Conservation (phyloP, 2,329 filamentous ascomycete genomes). For the Cylindrodendrum hubeiense region DNA sequence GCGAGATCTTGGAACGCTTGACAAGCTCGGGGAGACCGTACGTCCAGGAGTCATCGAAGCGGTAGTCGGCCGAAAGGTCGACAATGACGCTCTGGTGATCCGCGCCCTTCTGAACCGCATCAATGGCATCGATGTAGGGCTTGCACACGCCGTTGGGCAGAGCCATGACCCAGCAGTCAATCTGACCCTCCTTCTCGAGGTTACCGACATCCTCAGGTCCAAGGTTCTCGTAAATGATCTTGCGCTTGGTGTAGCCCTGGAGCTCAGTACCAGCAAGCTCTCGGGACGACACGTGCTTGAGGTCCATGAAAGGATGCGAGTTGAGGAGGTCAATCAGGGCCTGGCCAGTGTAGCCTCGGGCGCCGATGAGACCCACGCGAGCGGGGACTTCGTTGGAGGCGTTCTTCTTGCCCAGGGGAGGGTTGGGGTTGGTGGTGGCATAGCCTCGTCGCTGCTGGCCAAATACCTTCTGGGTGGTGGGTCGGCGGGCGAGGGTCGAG, state of each 20-base stretch:
- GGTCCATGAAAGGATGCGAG: slow-evolving; percentile 88
- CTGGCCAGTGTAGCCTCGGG: slow-evolving; percentile 94
- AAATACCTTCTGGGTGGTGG: slow-evolving; percentile 6
- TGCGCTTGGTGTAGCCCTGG: slow-evolving; percentile 89
- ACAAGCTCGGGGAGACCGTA: slow-evolving; percentile 92
- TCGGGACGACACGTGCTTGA: slow-evolving; percentile 91
- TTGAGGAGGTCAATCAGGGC: slow-evolving; percentile 90
- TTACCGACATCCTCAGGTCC: slow-evolving; percentile 86
- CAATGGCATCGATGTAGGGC: slow-evolving; percentile 91
- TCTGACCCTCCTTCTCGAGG: slow-evolving; percentile 85
- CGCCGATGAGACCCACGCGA: slow-evolving; percentile 88
- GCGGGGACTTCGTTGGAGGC: slow-evolving; percentile 83
- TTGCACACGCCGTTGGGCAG: slow-evolving; percentile 95
- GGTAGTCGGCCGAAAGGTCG: slow-evolving; percentile 96
- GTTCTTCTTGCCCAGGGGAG: slow-evolving; percentile 89
- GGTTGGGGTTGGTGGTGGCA: slow-evolving; percentile 80
- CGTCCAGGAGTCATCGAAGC: slow-evolving; percentile 82
- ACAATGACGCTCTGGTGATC: slow-evolving; percentile 80
- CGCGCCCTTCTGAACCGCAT: slow-evolving; percentile 71
- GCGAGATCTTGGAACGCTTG: slow-evolving; percentile 79
- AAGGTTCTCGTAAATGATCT: slow-evolving; percentile 93
- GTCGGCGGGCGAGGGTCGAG: slow-evolving; percentile 20
- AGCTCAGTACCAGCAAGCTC: slow-evolving; percentile 90
- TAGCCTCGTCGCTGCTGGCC: too few species aligned
- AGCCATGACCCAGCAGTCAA: slow-evolving; percentile 98